phyloP scores from a whole-genome alignment of 805 yeast genomes.

The Schizosaccharomyces pombe region DNA sequence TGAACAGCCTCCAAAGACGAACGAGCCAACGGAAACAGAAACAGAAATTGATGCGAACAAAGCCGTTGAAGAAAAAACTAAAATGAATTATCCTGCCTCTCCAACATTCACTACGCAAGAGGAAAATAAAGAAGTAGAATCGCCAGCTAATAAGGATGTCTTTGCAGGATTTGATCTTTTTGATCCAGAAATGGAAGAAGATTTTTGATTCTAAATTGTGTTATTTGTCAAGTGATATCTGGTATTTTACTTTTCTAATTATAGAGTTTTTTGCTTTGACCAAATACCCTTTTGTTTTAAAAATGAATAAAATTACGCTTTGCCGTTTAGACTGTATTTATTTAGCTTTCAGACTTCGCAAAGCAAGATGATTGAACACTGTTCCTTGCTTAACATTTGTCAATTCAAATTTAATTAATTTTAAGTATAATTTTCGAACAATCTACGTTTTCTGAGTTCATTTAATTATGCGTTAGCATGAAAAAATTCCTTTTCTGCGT shows the following conservation, averaged over 20 bases:
- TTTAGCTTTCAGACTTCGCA: constrained; percentile 65
- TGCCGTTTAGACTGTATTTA: no score
- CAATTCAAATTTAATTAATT: no score
- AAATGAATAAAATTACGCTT: no score
- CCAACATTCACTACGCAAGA: not conserved
- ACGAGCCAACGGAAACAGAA: not conserved
- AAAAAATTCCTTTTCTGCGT: not conserved
- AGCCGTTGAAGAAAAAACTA: not conserved
- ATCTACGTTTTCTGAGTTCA: no score
- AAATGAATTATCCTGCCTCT: not conserved
- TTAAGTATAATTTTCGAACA: no score
- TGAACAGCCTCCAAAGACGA: not conserved
- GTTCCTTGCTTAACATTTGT: no score
- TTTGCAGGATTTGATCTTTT: not conserved
- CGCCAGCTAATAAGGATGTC: not conserved
- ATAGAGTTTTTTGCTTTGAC: no score
- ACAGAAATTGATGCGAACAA: not conserved
- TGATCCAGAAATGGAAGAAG: constrained; percentile 12
- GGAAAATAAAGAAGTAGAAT: not conserved
- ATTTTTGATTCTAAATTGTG: constrained; percentile 51
- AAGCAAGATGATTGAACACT: no score
- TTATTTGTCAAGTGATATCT: no score
- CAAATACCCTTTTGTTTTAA: no score
- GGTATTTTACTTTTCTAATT: no score
- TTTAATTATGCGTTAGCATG: no score